Conservation (phyloP, 768 basidiomycete species). For the Rhizopogon sp. region DNA sequence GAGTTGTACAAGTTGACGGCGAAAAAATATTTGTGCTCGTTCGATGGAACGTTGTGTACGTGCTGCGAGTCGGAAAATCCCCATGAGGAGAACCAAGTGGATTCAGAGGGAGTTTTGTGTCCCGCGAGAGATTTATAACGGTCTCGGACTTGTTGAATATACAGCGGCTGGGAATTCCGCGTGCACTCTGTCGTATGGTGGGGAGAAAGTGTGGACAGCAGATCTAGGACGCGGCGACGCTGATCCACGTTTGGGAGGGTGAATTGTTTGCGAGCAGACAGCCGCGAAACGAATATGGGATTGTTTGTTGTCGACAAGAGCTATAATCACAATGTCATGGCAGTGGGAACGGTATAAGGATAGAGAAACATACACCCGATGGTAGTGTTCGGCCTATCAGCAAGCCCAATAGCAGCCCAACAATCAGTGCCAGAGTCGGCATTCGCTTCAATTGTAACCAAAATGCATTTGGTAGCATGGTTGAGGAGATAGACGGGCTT, state of each 20-base stretch:
- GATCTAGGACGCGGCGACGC: constrained; percentile 78
- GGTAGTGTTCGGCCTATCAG: constrained; percentile 49
- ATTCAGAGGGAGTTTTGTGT: constrained; percentile 47
- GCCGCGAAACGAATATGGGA: constrained; percentile 40
- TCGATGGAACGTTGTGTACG: constrained; percentile 33
- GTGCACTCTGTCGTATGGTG: constrained; percentile 95
- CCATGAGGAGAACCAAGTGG: constrained; percentile 57
- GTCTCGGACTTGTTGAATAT: constrained; percentile 77
- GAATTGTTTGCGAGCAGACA: constrained; percentile 57
- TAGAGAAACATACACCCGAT: constrained; percentile 20
- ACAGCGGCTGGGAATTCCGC: constrained; percentile 76
- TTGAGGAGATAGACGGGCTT: constrained; percentile 1
- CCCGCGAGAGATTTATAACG: constrained; percentile 85
- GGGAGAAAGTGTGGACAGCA: constrained; percentile 81
- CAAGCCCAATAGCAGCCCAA: constrained; percentile 61
- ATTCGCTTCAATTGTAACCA: constrained; percentile 37
- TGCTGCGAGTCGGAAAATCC: constrained; percentile 43
- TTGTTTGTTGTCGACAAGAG: constrained; percentile 53
- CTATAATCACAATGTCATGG: constrained; percentile 6
- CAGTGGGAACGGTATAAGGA: neutral
- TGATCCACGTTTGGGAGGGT: constrained; percentile 79
- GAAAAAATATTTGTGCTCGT: constrained; percentile 97
- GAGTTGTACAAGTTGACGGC: constrained; percentile 99
- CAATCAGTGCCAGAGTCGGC: constrained; percentile 50
- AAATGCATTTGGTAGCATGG: constrained; percentile 20